Evolutionary conservation across 306 rosid genomes (phyloP).

Genomic region (Psophocarpus tetragonolobus): DNA sequence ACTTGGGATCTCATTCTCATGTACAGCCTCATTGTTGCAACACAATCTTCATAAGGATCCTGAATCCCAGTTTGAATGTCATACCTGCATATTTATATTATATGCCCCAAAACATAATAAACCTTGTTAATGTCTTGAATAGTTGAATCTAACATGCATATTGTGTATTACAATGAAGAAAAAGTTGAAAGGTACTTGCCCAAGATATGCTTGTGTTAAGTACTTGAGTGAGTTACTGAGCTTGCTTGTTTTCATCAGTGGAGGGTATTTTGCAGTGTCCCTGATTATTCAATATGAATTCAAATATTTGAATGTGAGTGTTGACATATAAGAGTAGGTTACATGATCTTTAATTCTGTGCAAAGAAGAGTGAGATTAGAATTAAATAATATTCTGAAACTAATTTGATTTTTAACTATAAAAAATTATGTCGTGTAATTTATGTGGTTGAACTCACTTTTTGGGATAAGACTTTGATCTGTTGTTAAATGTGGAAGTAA

Average conservation of each 20-base stretch:
- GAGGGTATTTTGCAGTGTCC: slow-evolving; percentile 96
- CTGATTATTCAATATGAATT: slow-evolving; percentile 39
- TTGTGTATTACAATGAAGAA: neutral
- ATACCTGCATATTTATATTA: slow-evolving; percentile 54
- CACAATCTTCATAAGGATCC: slow-evolving; percentile 89
- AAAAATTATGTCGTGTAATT: no score
- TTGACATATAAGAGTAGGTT: no score
- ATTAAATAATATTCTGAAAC: no score
- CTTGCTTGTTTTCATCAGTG: slow-evolving; percentile 96
- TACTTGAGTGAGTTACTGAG: slow-evolving; percentile 93
- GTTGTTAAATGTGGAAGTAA: no score
- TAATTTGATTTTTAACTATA: no score
- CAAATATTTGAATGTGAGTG: neutral
- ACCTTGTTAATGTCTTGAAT: no score
- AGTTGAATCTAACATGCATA: neutral
- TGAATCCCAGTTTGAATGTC: slow-evolving; percentile 86
- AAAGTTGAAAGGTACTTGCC: slow-evolving; percentile 48
- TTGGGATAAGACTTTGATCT: no score
- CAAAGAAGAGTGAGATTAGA: no score
- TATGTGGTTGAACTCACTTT: no score
- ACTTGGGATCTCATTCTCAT: slow-evolving; percentile 73
- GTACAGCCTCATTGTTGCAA: slow-evolving; percentile 84
- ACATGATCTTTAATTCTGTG: no score
- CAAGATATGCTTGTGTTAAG: slow-evolving; percentile 85
- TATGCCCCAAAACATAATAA: no score